Percentiles rank a stretch among this genome's conserved stretches.
Evolutionary conservation across 1,284 basidiomycete species (phyloP).

Genomic region (Irpex lacteus): DNA sequence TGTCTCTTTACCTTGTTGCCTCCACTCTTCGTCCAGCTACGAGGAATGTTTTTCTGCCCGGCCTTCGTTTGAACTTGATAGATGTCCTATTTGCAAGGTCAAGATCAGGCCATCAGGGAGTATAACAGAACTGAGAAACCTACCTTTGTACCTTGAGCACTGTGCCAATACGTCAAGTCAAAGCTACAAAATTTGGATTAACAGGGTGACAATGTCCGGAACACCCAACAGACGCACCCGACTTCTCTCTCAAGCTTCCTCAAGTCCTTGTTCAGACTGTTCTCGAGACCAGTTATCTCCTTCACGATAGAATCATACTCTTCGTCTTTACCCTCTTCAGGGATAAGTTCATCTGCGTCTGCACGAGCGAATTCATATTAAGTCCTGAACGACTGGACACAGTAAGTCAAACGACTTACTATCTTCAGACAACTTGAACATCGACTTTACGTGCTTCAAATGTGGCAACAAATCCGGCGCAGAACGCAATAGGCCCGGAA

Average conservation of each 20-base stretch:
- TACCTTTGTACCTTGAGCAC: slow-evolving; percentile 78
- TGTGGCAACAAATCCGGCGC: slow-evolving; percentile 76
- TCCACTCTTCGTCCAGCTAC: slow-evolving; percentile 82
- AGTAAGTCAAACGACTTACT: slow-evolving; percentile 36
- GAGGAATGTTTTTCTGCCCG: slow-evolving; percentile 64
- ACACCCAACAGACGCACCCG: slow-evolving; percentile 37
- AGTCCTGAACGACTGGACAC: background rate
- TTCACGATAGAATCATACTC: slow-evolving; percentile 75
- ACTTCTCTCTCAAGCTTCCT: slow-evolving; percentile 58
- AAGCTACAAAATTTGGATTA: slow-evolving; percentile 30
- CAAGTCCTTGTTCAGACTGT: slow-evolving; percentile 65
- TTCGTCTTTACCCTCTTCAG: slow-evolving; percentile 79
- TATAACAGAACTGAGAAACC: background rate
- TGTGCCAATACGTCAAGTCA: slow-evolving; percentile 80
- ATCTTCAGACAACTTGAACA: slow-evolving; percentile 68
- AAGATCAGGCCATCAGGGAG: too few relatives aligned
- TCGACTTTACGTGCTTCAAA: slow-evolving; percentile 69
- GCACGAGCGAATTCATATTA: background rate
- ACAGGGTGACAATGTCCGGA: too few relatives aligned
- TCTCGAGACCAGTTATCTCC: slow-evolving; percentile 70
- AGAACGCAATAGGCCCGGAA: slow-evolving; percentile 72
- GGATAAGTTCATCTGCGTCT: slow-evolving; percentile 61
- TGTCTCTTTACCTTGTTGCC: slow-evolving; percentile 65
- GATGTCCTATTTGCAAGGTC: slow-evolving; percentile 60
- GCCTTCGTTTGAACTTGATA: slow-evolving; percentile 78